Base-by-base conservation (phyloP, 2,329 filamentous ascomycete species). In the Fonsecaea nubica region DNA sequence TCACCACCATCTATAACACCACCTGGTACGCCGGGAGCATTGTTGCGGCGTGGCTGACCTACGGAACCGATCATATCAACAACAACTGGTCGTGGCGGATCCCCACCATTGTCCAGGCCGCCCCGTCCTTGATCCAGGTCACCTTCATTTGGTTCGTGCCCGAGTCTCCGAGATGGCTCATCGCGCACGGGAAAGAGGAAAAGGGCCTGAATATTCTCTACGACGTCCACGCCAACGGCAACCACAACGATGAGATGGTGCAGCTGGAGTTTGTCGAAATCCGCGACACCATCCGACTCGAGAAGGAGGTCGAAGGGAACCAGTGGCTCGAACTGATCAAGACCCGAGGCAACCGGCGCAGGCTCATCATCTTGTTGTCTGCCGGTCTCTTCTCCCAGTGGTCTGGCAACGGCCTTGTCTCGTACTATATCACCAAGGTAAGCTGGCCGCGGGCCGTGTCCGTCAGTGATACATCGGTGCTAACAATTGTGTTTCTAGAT, bases 231-330 rank as follows among this genome's bases (percentile, higher is more conserved):
- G 79, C 79, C 36, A 77, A 80, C 32, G 80, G 79, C 30, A 73
- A 81, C 64, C 63, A 74, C 21, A 69, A 78, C 9, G 77, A 79
- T 40, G 75, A 77, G 62, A 84, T 84, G 4, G 89, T 91, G 7
- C 85, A 89, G 72, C 88, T 88, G 74, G 87, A 91, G 75, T 89
- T 83, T 75, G 83, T 83, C 59, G 88, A 91, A 78, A 91, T 91
- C 77, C 85, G 84, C 72, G 83, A 88, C 73, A 89, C 87, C 12
- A 85, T 90, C 63, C 78, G 80, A 60, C 78, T 87, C 66, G 88
- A 90, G 74, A 83, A 83, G 69, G 77, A 82, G 48, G 75, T 76
- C 61, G 84, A 76, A 62, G 54, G 60, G 30, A 85, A 83, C 56
- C 77, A 79, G 67, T 91, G 89, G 75, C 69, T 85, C 25, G 87